Conservation (phyloP, 495 filamentous ascomycete species). For the Chlorociboria aeruginascens region DNA sequence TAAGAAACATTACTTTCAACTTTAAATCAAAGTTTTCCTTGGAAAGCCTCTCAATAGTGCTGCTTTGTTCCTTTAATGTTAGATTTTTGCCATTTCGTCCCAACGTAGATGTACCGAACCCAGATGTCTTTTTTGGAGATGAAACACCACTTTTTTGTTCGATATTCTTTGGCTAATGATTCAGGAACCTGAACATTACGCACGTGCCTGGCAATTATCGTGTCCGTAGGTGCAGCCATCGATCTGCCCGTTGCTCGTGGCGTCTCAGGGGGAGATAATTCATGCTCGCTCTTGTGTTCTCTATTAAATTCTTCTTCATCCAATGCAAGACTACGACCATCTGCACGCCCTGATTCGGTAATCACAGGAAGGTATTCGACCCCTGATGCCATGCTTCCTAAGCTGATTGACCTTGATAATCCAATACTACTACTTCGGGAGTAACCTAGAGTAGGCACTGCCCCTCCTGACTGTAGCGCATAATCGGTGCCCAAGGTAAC, state of each 20-base stretch:
- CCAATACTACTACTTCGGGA: conserved; percentile 39
- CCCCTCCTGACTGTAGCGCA: conserved; percentile 74
- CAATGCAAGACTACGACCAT: conserved; percentile 44
- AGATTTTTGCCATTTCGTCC: conserved; percentile 64
- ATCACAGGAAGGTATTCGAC: conserved; percentile 48
- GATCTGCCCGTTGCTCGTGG: conserved; percentile 35
- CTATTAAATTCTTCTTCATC: conserved; percentile 41
- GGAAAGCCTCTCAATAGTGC: conserved; percentile 84
- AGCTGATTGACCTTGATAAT: conserved; percentile 69
- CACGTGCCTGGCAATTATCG: conserved; percentile 75
- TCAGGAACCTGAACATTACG: conserved; percentile 83
- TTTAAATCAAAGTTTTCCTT: conserved; percentile 98
- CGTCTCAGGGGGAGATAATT: conserved; percentile 24
- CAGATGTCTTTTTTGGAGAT: conserved; percentile 40
- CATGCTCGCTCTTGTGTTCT: conserved; percentile 6
- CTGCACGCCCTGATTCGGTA: conserved; percentile 16
- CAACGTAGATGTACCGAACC: conserved; percentile 30
- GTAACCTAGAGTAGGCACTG: conserved; percentile 46
- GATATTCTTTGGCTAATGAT: conserved; percentile 74
- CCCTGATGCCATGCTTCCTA: conserved; percentile 91
- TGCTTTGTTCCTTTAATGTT: conserved; percentile 94
- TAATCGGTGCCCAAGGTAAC: conserved; percentile 70
- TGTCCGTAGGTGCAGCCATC: conserved; percentile 62
- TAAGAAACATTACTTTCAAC: conserved; percentile 93
- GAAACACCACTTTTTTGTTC: conserved; percentile 40